Evolutionary conservation across 257 asterid species (phyloP).

Genomic region (Cordia subcordata): DNA sequence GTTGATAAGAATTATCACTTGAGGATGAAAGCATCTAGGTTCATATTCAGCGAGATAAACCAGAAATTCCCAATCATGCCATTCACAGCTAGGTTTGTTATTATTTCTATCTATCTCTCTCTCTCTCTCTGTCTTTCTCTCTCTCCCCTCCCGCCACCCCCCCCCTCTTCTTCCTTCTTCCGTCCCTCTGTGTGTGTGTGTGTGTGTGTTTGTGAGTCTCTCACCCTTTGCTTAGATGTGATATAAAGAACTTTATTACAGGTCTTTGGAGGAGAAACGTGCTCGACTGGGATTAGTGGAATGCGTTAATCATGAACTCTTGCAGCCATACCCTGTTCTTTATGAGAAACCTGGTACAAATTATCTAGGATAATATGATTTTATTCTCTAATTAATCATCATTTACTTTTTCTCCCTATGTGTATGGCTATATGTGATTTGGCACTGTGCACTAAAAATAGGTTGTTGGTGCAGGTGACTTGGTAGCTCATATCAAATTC

Average conservation of each 20-base stretch:
- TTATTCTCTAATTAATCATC: too few species aligned
- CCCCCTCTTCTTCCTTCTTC: too few species aligned
- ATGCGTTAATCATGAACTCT: constrained; percentile 86
- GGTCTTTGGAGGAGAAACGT: constrained; percentile 97
- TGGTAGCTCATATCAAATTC: constrained; percentile 86
- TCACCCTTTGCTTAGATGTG: too few species aligned
- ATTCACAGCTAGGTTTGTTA: constrained; percentile 63
- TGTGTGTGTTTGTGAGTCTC: neutral
- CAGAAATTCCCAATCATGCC: constrained; percentile 88
- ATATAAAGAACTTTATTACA: constrained; percentile 15
- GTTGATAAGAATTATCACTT: constrained; percentile 65
- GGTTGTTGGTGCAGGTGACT: constrained; percentile 54
- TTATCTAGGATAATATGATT: neutral
- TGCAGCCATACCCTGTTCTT: constrained; percentile 94
- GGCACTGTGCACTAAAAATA: too few species aligned
- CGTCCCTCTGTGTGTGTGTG: too few species aligned
- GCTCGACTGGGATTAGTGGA: constrained; percentile 85
- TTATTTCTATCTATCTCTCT: neutral
- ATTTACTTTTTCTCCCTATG: too few species aligned
- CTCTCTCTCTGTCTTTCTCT: neutral
- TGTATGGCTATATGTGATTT: too few species aligned
- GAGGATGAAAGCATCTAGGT: constrained; percentile 74
- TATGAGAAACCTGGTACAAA: constrained; percentile 85
- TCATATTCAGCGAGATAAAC: constrained; percentile 63
- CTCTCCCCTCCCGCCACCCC: too few species aligned